Base-by-base conservation (phyloP, 2,329 filamentous ascomycete genomes). In the Talaromyces sp. region DNA sequence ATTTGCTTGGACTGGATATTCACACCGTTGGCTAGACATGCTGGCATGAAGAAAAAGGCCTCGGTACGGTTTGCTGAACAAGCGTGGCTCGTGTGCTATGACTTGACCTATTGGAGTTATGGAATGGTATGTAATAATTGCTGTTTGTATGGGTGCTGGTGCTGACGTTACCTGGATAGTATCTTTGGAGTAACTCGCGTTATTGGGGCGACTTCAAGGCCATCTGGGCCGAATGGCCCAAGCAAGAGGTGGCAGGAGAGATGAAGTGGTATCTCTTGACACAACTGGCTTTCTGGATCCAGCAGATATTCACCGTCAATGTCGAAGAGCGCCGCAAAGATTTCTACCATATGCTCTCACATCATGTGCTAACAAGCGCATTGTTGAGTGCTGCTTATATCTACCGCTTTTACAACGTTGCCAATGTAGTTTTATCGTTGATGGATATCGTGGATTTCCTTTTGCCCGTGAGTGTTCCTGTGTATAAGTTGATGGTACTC, bases 321-420 rank as follows among this genome's bases (percentile, higher is more conserved):
- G 93, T 98, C 67, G 95, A 99, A 79, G 91, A 96, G 79, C 88
- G 90, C 69, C 87, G 95, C 73, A 98, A 98, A 81, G 95, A 99
- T 73, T 90, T 97, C 79, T 90, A 88, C 82, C 94, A 98, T 79
- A 98, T 98, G 95, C 88, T 98, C 70, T 89, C 88, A 19, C 95
- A 98, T 78, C 95, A 99, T 80, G 86, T 97, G 74, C 88, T 98
- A 75, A 99, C 95, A 22, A 91, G 89, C 73, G 82, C 84, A 5
- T 87, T 99, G 52, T 88, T 99, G 69, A 88, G 88, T 65, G 85
- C 88, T 37, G 94, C 90, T 69, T 98, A 98, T 77, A 86, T 88
- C 69, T 97, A 96, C 76, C 89, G 94, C 74, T 89, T 92, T 74
- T 96, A 90, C 64, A 90, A 91, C 56, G 91, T 97, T 33, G 94